These are phyloP conservation scores for Liquidambar formosana DNA, from an alignment of 164 flowering plant genomes.

Conservation along the genomic window DNA sequence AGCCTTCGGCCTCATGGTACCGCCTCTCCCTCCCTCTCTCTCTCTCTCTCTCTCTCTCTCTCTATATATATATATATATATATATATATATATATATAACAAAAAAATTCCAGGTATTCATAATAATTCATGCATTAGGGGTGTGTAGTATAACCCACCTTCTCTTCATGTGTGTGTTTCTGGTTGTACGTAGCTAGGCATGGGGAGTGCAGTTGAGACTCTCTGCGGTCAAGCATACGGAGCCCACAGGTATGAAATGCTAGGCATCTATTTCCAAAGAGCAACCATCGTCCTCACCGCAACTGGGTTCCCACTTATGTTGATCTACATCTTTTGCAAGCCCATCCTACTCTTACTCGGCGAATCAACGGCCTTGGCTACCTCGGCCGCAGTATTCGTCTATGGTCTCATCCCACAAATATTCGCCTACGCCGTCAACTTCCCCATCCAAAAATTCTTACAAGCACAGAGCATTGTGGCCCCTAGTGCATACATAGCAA, in stretches of 20 bases:
- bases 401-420: constrained; percentile 56
- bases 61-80: neutral
- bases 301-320: constrained; percentile 31
- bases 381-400: constrained; percentile 40
- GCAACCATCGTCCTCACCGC: constrained; percentile 31
- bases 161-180: no score
- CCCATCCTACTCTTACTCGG: constrained; percentile 41
- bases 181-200: no score
- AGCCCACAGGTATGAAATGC: constrained; percentile 34
- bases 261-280: constrained; percentile 47
- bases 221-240: constrained; percentile 55
- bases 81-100: no score
- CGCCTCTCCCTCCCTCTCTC: constrained; percentile 5
- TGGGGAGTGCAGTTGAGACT: constrained; percentile 66
- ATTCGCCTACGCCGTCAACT: constrained; percentile 49
- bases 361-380: constrained; percentile 31
- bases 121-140: no score
- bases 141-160: no score
- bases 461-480: constrained; percentile 54
- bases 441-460: constrained; percentile 55
- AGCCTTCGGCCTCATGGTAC: constrained; percentile 27
- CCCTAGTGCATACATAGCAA: constrained; percentile 48
- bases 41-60: neutral
- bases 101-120: no score
- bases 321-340: constrained; percentile 30